Conservation (phyloP, 2,329 filamentous ascomycete species). For the Ilyonectria sp. region DNA sequence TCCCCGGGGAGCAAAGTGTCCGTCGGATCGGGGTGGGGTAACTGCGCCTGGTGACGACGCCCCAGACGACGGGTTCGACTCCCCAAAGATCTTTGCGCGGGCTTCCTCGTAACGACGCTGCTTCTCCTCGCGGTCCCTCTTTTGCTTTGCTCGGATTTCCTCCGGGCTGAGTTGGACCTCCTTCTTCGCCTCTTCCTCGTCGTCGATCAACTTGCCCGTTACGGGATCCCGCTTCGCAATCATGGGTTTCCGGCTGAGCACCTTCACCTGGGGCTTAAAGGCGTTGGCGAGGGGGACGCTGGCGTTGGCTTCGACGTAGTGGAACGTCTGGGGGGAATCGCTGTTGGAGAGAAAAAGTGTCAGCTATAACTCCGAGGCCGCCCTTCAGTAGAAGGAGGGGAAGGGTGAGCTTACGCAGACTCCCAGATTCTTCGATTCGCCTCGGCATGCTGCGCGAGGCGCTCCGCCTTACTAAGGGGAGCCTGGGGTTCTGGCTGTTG, state of each 20-base stretch:
- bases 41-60: conserved; percentile 74
- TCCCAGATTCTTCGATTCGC: conserved; percentile 91
- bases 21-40: conserved; percentile 67
- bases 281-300: conserved; percentile 73
- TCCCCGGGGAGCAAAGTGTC: conserved; percentile 57
- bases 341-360: conserved; percentile 57
- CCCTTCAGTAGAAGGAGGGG: conserved; percentile 13
- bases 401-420: conserved; percentile 75
- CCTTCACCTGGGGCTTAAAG: conserved; percentile 87
- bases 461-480: conserved; percentile 80
- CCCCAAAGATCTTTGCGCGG: conserved; percentile 88
- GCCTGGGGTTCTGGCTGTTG: conserved; percentile 54
- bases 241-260: conserved; percentile 86
- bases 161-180: conserved; percentile 78
- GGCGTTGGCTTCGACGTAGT: conserved; percentile 79
- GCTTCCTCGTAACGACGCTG: conserved; percentile 92
- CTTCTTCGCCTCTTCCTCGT: conserved; percentile 74
- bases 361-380: conserved; percentile 17
- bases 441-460: conserved; percentile 84
- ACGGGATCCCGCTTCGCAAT: conserved; percentile 72
- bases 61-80: conserved; percentile 67
- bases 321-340: conserved; percentile 81
- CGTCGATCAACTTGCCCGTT: conserved; percentile 62
- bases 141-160: conserved; percentile 83
- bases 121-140: conserved; percentile 88